Conservation (phyloP, 2,329 filamentous ascomycete species). For the Pseudocercospora fijiensis region DNA sequence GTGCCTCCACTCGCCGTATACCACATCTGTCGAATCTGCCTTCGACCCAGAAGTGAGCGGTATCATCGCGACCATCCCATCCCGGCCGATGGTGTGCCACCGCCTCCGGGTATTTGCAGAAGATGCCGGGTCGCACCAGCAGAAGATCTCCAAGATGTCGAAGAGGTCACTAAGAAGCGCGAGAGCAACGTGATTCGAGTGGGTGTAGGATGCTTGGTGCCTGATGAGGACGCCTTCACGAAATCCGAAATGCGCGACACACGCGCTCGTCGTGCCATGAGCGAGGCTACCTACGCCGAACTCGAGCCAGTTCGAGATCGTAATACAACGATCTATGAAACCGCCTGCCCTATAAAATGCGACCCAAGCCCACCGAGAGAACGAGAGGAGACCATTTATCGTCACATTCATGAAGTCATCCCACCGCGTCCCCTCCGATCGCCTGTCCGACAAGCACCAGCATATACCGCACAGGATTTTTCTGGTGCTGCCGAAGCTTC, state of each 20-base stretch:
- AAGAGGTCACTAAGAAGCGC: slow-evolving; percentile 23
- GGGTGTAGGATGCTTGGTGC: slow-evolving; percentile 30
- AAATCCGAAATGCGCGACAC: slow-evolving; percentile 21
- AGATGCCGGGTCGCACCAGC: slow-evolving; percentile 34
- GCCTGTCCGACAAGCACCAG: background rate
- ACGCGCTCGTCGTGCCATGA: slow-evolving; percentile 19
- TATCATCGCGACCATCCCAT: slow-evolving; percentile 40
- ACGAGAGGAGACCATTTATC: slow-evolving; percentile 13
- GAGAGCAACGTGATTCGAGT: slow-evolving; percentile 33
- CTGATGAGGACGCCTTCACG: slow-evolving; percentile 25
- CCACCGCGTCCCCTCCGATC: slow-evolving; percentile 11
- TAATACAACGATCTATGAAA: background rate
- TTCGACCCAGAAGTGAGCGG: slow-evolving; percentile 35
- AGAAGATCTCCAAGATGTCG: slow-evolving; percentile 23
- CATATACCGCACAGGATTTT: slow-evolving; percentile 23
- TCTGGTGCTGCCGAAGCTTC: slow-evolving; percentile 18
- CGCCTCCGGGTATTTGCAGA: slow-evolving; percentile 37
- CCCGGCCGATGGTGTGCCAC: slow-evolving; percentile 33
- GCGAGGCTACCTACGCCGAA: slow-evolving; percentile 28
- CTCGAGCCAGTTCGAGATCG: slow-evolving; percentile 11
- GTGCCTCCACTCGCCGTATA: slow-evolving; percentile 35
- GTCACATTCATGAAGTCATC: slow-evolving; percentile 15
- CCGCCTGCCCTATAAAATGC: background rate
- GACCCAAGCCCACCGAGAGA: slow-evolving; percentile 5
- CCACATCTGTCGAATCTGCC: slow-evolving; percentile 39